A percentile compares a stretch with the other conserved stretches of the same genome.
Evolutionary conservation across 257 asterid genomes (phyloP).

Genomic region (Solanum ossicruentum): DNA sequence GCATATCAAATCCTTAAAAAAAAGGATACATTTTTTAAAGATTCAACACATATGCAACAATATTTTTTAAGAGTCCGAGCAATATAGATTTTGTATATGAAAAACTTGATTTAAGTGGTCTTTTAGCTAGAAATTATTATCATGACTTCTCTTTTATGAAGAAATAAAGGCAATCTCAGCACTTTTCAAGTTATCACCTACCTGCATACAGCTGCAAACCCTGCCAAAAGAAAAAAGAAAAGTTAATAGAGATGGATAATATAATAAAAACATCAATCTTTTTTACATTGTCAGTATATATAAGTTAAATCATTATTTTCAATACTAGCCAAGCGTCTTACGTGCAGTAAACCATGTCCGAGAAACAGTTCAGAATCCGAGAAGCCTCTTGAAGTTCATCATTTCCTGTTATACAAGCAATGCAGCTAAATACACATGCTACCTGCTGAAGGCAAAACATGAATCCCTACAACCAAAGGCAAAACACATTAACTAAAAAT

Average conservation of each 20-base stretch:
- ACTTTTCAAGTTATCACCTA: background rate
- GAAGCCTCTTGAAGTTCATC: conserved; percentile 17
- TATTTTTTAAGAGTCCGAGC: too few relatives aligned
- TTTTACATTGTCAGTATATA: background rate
- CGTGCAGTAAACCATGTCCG: conserved; percentile 20
- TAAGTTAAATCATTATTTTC: background rate
- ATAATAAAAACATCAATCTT: background rate
- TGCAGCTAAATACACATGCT: conserved; percentile 28
- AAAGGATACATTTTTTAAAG: too few relatives aligned
- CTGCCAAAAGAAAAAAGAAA: conserved; percentile 8
- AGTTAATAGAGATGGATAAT: background rate
- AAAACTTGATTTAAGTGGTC: too few relatives aligned
- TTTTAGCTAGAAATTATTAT: too few relatives aligned
- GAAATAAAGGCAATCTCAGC: too few relatives aligned
- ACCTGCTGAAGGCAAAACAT: conserved; percentile 29
- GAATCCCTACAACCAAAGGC: conserved; percentile 15
- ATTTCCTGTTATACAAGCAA: conserved; percentile 18
- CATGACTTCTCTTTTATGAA: too few relatives aligned
- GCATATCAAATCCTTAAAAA: too few relatives aligned
- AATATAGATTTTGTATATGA: too few relatives aligned
- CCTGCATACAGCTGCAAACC: conserved; percentile 48
- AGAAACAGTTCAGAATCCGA: conserved; percentile 13
- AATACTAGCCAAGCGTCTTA: conserved; percentile 1
- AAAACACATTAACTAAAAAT: background rate
- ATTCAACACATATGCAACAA: too few relatives aligned